phyloP scores from a whole-genome alignment of 2,329 filamentous ascomycete species.

The Beauveria caledonica region DNA sequence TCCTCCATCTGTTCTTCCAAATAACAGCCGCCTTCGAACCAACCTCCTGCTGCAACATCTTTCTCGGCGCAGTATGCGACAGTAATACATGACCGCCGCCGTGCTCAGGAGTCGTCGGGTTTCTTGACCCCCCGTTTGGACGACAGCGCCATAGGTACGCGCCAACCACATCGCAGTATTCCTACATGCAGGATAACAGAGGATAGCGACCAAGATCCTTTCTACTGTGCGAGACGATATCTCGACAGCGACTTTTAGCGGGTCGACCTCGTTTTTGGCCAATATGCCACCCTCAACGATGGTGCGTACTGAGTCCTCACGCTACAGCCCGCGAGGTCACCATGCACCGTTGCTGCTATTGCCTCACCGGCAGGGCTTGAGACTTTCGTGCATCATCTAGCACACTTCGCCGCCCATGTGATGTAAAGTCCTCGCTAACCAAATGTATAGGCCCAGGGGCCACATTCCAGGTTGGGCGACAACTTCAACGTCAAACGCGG shows the following conservation, averaged over 20 bases:
- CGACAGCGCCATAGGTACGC: conserved; percentile 6
- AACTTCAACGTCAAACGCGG: conserved; percentile 52
- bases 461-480: conserved; percentile 45
- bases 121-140: conserved; percentile 9
- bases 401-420: neutral
- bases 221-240: neutral
- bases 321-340: neutral
- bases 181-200: neutral
- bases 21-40: neutral
- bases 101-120: conserved; percentile 11
- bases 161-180: neutral
- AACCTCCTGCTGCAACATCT: neutral
- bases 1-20: neutral
- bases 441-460: conserved; percentile 43
- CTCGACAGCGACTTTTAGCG: conserved; percentile 23
- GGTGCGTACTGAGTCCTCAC: conserved; percentile 29
- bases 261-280: conserved; percentile 30
- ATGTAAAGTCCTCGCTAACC: neutral
- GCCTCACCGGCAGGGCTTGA: neutral
- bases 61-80: neutral
- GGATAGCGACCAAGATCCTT: neutral
- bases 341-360: neutral
- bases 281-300: conserved; percentile 37
- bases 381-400: neutral
- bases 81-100: conserved; percentile 3